Base-by-base conservation (phyloP, 176 grass and related monocot species). In the Carex pumila region DNA sequence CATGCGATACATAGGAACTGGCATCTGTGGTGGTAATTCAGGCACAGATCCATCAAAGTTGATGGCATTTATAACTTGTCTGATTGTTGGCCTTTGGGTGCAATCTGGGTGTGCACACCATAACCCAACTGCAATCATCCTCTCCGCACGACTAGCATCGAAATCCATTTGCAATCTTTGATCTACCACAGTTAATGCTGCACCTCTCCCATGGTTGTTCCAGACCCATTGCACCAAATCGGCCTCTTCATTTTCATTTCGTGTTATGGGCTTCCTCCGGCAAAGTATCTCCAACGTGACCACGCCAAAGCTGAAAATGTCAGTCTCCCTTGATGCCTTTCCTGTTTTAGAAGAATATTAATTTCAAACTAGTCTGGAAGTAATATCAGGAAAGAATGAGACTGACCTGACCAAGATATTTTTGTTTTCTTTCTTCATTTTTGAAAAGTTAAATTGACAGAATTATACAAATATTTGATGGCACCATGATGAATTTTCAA, bases 101-200 rank as follows among this genome's bases (percentile, higher is more conserved):
- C 32, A 67, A 62, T 94, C 92, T 2, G 92, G 89, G 79, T 94
- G 89, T 19, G 85, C 87, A 54, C 89, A 94, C 92, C 89, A 94
- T 60, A 94, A 57, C 36, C 92, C 89, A 6, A 90, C 73, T 0
- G 77, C 61, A 69, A 94, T 82, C 73, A 91, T 74, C 12, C 85
- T 53, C 61, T 79, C 92, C 67, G 85, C 83, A 56, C 91, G 69
- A 45, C 64, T 57, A 10, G 11, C 14, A 0, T 91, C 87, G 52
- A 91, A 91, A 69, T 88, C 83, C 2, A 82, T 88, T 13, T 82
- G 31, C 4, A 94, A 86, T 66, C 76, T 85, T 37, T 22, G 41
- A 13, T 87, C 66, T 0, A 67, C 85, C 1, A 79, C 92, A 19
- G n/a, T 84, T 21, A 86, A 79, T 78, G 85, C 0, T 3, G 36